phyloP scores from a whole-genome alignment of 331 rosid species.

The Quercus lobata region DNA sequence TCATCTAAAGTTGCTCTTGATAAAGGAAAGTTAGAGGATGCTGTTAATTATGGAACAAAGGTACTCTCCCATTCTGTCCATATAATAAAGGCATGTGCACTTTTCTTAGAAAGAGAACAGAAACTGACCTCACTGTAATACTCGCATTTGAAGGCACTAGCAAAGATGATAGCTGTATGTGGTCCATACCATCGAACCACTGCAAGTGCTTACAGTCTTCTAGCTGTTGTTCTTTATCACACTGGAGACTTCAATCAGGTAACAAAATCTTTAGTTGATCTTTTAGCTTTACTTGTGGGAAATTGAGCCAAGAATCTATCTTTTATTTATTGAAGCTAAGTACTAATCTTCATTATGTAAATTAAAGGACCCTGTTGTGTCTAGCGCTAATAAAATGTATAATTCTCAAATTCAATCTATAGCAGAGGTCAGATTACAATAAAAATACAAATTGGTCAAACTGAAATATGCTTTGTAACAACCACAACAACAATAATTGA shows the following conservation, averaged over 20 bases:
- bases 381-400: background rate
- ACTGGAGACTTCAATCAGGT: slow-evolving; percentile 98
- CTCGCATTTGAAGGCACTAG: slow-evolving; percentile 54
- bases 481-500: too few species aligned
- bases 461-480: background rate
- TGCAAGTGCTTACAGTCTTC: slow-evolving; percentile 94
- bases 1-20: slow-evolving; percentile 93
- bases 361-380: background rate
- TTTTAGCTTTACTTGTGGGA: slow-evolving; percentile 4
- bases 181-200: slow-evolving; percentile 96
- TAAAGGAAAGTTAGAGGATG: slow-evolving; percentile 97
- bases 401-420: background rate
- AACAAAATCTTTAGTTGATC: slow-evolving; percentile 7
- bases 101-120: background rate
- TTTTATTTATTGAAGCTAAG: background rate
- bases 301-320: background rate
- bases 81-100: background rate
- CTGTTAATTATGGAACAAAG: slow-evolving; percentile 92
- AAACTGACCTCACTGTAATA: slow-evolving; percentile 16
- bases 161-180: slow-evolving; percentile 89
- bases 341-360: background rate
- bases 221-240: slow-evolving; percentile 98
- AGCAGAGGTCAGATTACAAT: background rate
- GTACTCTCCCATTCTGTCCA: slow-evolving; percentile 32
- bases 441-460: background rate